Conservation (phyloP, 1,284 basidiomycete species). For the Fomes fomentarius region DNA sequence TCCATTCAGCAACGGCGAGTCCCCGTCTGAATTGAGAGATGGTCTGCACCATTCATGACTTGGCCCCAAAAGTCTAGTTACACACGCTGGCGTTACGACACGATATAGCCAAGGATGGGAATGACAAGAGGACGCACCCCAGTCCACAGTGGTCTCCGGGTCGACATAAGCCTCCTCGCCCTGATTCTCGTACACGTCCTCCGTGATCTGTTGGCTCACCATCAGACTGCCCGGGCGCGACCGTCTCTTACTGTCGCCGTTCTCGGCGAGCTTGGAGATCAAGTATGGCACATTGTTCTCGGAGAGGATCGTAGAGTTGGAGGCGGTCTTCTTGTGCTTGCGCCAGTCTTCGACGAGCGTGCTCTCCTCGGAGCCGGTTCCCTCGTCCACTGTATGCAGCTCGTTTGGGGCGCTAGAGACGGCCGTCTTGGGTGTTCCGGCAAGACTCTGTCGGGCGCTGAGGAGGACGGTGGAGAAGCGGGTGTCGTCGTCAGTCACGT, state of each 20-base stretch:
- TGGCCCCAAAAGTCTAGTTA: slow-evolving; percentile 90
- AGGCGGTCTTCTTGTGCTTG: slow-evolving; percentile 64
- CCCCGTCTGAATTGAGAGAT: neutral
- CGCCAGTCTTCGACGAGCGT: slow-evolving; percentile 24
- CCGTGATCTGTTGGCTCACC: slow-evolving; percentile 65
- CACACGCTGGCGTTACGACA: slow-evolving; percentile 36
- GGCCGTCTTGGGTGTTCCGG: slow-evolving; percentile 24
- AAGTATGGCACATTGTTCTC: slow-evolving; percentile 53
- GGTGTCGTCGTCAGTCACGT: slow-evolving; percentile 67
- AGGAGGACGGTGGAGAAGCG: slow-evolving; percentile 60
- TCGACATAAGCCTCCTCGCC: slow-evolving; percentile 40
- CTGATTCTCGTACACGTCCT: slow-evolving; percentile 68
- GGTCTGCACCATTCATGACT: slow-evolving; percentile 78
- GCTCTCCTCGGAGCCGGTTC: slow-evolving; percentile 24
- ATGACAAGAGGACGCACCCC: slow-evolving; percentile 58
- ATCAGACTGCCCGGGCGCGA: slow-evolving; percentile 46
- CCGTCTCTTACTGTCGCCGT: slow-evolving; percentile 30
- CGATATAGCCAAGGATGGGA: neutral
- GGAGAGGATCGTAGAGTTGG: slow-evolving; percentile 61
- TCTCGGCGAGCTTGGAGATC: slow-evolving; percentile 43
- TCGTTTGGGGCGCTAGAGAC: slow-evolving; percentile 15
- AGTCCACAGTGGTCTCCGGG: slow-evolving; percentile 55
- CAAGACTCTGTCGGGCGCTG: slow-evolving; percentile 38
- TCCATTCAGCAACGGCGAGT: neutral
- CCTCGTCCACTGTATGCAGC: slow-evolving; percentile 26